These are phyloP conservation scores for Antarctomyces pellizariae DNA, from an alignment of 495 filamentous ascomycete species.

Conservation along the genomic window DNA sequence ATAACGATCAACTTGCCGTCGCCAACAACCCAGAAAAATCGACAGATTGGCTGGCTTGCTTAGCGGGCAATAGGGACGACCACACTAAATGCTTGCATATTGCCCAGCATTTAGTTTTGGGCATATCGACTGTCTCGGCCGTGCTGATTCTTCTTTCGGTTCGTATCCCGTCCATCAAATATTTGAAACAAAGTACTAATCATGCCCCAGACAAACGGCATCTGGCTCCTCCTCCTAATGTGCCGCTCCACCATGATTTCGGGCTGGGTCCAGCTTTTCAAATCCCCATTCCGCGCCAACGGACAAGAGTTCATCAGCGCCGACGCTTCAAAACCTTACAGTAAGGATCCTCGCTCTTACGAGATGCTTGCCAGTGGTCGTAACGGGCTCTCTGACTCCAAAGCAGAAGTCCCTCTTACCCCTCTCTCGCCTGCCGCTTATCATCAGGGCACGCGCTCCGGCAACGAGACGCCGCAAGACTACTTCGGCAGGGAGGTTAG, in stretches of 20 bases:
- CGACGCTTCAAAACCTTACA: conserved; percentile 41
- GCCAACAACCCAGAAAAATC: conserved; percentile 27
- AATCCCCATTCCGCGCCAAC: conserved; percentile 17
- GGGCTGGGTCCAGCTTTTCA: conserved; percentile 55
- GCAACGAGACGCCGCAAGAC: conserved; percentile 15
- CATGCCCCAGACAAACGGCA: conserved; percentile 39
- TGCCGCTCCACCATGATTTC: conserved; percentile 59
- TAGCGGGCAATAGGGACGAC: conserved; percentile 31
- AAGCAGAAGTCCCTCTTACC: conserved; percentile 21
- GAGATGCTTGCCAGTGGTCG: conserved; percentile 51
- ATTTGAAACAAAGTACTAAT: conserved; percentile 9
- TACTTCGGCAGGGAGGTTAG: conserved; percentile 27
- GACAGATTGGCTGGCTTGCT: conserved; percentile 42
- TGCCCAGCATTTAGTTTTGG: conserved; percentile 35
- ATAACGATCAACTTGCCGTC: conserved; percentile 37
- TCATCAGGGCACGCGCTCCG: conserved; percentile 9
- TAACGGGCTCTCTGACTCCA: conserved; percentile 19
- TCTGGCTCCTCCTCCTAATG: conserved; percentile 66
- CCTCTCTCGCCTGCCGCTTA: conserved; percentile 18
- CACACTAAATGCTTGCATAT: conserved; percentile 38
- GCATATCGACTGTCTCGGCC: conserved; percentile 54
- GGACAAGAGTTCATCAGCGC: conserved; percentile 66
- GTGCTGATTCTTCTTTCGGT: conserved; percentile 63
- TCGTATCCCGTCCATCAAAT: conserved; percentile 12
- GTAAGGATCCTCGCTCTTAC: conserved; percentile 45